phyloP scores from a whole-genome alignment of 768 basidiomycete species.

The Ramaria sp. region DNA sequence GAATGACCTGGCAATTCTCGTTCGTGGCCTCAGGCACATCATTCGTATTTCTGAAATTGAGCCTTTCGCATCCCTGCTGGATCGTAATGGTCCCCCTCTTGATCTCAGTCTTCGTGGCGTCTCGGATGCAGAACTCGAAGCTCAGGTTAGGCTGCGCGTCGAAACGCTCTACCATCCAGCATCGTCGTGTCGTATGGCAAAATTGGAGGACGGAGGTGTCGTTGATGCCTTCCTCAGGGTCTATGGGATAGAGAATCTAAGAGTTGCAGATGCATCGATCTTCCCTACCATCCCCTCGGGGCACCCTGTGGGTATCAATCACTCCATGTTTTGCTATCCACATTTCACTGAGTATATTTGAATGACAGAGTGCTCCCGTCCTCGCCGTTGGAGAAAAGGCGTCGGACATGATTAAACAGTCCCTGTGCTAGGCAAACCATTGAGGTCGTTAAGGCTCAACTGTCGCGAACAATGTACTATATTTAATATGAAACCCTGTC shows the following conservation, averaged over 20 bases:
- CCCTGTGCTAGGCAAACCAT: not conserved
- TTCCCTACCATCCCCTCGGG: slow-evolving; percentile 33
- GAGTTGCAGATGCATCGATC: slow-evolving; percentile 38
- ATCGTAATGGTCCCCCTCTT: slow-evolving; percentile 15
- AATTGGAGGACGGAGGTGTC: slow-evolving; percentile 26
- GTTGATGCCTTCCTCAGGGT: slow-evolving; percentile 34
- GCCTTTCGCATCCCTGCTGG: slow-evolving; percentile 28
- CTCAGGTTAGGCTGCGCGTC: slow-evolving; percentile 22
- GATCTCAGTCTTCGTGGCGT: slow-evolving; percentile 7
- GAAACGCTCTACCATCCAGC: slow-evolving; percentile 36
- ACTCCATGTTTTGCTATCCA: not conserved
- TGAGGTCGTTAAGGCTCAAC: too few relatives aligned
- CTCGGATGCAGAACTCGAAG: slow-evolving; percentile 25
- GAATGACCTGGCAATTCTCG: slow-evolving; percentile 4
- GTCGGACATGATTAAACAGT: slow-evolving; percentile 13
- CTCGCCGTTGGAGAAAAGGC: slow-evolving; percentile 16
- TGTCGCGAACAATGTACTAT: too few relatives aligned
- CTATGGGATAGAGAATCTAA: slow-evolving; percentile 29
- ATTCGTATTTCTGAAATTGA: slow-evolving; percentile 19
- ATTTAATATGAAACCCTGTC: too few relatives aligned
- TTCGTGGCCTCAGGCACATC: slow-evolving; percentile 6
- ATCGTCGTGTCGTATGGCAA: slow-evolving; percentile 30
- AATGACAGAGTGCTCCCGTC: slow-evolving; percentile 3
- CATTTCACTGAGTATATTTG: not conserved
- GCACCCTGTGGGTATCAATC: slow-evolving; percentile 29